Base-by-base conservation (phyloP, 306 rosid species). In the Fragaria vesca region DNA sequence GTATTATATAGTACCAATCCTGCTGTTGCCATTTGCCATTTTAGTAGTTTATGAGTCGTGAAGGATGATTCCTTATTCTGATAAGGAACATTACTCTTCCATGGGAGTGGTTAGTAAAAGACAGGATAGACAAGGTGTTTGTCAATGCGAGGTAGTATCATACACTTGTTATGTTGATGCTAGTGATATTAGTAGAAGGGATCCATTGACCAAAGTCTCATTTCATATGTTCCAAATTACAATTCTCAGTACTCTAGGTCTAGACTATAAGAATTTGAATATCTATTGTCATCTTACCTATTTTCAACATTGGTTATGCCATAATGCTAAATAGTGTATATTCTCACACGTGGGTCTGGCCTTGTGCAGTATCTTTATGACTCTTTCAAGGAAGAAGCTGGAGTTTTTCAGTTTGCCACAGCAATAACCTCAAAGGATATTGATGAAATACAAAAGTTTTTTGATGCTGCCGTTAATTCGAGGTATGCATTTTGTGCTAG, bases 371-470 rank as follows among this genome's bases (percentile, higher is more conserved):
- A 84, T 77, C 99, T 93, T 60, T 92, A 93, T 57, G 85, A 89
- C 76, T 91, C 97, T 72, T 93, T 93, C 68, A 86, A 58, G 71
- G 96, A 94, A 87, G 94, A 95, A 80, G 20, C 86, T 83, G 97
- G 97, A 66, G 69, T 82, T 83, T 66, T 95, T 82, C 92, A 91
- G 86, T 93, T 91, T 87, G 97, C 97, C 48, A 89, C 97, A 15
- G 78, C 97, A 85, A 86, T 91, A 85, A 93, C 86, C 71, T 91
- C 99, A 79, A 95, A 84, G 71, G 96, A 95, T 85, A 83, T 95
- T 24, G 99, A 92, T 81, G 99, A 92, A 84, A 87, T 95, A 86
- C 99, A 95, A 62, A 88, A 78, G 26, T 95, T 95, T 88, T 96
- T 93, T 57, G 91, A 95, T 72, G 71, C 85, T 65, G 84, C 99